A percentile compares a stretch with the other conserved stretches of the same genome.
Conservation (phyloP, 2,329 filamentous ascomycete species). For the Cladosporium sp. region DNA sequence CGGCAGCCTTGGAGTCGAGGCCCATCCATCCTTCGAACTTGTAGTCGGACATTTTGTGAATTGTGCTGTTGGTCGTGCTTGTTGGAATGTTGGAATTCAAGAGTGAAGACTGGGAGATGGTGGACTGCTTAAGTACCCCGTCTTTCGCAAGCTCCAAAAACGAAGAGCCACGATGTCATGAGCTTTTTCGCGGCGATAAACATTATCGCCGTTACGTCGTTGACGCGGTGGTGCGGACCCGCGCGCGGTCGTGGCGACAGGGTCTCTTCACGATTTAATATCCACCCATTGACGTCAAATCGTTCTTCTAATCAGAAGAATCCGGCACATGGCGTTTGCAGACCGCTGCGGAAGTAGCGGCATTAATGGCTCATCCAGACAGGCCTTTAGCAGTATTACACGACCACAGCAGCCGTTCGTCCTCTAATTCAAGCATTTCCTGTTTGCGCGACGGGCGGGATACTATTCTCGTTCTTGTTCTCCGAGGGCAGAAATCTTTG, state of each 20-base stretch:
- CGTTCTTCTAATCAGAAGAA: neutral
- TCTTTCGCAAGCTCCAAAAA: neutral
- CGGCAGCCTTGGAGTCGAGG: constrained; percentile 40
- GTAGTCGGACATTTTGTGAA: constrained; percentile 31
- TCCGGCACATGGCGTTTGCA: neutral
- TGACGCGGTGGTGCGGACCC: neutral
- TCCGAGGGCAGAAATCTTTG: neutral
- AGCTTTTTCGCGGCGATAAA: neutral
- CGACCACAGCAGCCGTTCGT: neutral
- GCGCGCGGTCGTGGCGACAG: constrained; percentile 2
- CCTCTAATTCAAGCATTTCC: neutral
- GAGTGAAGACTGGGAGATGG: neutral
- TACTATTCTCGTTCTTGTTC: neutral
- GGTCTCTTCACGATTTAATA: neutral
- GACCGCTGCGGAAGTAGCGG: neutral
- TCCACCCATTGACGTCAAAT: neutral
- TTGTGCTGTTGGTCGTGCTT: neutral
- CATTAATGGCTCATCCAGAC: neutral
- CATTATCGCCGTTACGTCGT: neutral
- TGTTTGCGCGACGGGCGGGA: neutral
- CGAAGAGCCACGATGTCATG: neutral
- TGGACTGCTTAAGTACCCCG: neutral
- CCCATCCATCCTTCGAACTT: constrained; percentile 54
- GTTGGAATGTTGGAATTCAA: no score
- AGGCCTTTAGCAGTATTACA: neutral